A percentile compares a stretch with the other conserved stretches of the same genome.
phyloP scores from a whole-genome alignment of 2,329 filamentous ascomycete species.

The Aschersonia sp. region DNA sequence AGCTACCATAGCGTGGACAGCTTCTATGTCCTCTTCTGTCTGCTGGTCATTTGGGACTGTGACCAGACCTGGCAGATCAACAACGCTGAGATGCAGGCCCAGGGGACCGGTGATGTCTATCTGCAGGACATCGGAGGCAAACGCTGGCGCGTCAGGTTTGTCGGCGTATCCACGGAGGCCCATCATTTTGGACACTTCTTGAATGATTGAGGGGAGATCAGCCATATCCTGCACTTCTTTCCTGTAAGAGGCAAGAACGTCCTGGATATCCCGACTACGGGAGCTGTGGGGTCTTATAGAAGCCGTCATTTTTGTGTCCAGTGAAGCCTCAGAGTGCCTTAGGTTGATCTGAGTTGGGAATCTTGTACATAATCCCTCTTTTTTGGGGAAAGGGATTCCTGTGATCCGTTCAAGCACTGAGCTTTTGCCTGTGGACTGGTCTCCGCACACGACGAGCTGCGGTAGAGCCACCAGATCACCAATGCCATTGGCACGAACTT shows the following conservation, averaged over 20 bases:
- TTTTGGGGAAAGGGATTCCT: constrained; percentile 10
- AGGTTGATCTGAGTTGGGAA: constrained; percentile 11
- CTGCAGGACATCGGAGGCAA: constrained; percentile 10
- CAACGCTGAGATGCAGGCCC: constrained; percentile 24
- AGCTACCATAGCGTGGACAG: constrained; percentile 20
- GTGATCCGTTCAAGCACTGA: constrained; percentile 10
- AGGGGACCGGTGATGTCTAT: constrained; percentile 9
- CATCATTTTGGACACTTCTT: constrained; percentile 9
- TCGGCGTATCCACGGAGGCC: neutral
- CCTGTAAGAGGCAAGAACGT: constrained; percentile 4
- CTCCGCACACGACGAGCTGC: constrained; percentile 10
- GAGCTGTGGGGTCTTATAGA: constrained; percentile 7
- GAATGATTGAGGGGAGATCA: constrained; percentile 10
- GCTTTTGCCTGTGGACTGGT: constrained; percentile 12
- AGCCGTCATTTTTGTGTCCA: constrained; percentile 4
- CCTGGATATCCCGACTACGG: constrained; percentile 1
- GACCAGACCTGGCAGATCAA: constrained; percentile 31
- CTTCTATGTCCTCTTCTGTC: constrained; percentile 15
- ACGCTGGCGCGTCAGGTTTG: constrained; percentile 3
- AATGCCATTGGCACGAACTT: constrained; percentile 7
- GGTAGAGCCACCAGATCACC: constrained; percentile 7
- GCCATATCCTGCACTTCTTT: constrained; percentile 7
- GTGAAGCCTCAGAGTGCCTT: constrained; percentile 1
- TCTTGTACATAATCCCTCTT: constrained; percentile 9
- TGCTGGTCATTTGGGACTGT: constrained; percentile 18